Evolutionary conservation across 148 eudicot genomes (phyloP).

Genomic region (Persicaria tinctoria): DNA sequence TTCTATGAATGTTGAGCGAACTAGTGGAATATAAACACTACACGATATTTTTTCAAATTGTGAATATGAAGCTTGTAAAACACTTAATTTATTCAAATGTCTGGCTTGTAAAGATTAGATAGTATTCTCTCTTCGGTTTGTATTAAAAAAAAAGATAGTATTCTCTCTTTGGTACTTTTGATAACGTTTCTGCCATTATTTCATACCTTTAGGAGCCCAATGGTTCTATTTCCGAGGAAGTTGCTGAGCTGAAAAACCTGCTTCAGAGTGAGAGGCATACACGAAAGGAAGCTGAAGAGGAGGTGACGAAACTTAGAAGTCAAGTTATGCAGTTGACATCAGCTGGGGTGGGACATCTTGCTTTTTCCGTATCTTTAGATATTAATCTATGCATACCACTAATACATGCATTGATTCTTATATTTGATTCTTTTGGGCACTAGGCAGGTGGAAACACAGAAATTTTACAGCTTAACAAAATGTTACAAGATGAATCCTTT

Average conservation of each 20-base stretch:
- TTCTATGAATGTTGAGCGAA: neutral
- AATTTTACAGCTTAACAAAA: constrained; percentile 43
- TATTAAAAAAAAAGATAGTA: too few relatives aligned
- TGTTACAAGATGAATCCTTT: constrained; percentile 67
- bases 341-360: constrained; percentile 36
- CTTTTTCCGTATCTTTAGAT: neutral
- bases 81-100: neutral
- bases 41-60: neutral
- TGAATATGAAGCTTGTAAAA: neutral
- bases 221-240: constrained; percentile 39
- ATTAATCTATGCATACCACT: neutral
- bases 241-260: constrained; percentile 40
- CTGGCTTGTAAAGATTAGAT: neutral
- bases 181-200: constrained; percentile 10
- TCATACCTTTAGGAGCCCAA: constrained; percentile 27
- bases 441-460: constrained; percentile 69
- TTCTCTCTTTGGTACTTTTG: constrained; percentile 4
- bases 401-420: constrained; percentile 4
- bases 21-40: neutral
- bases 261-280: constrained; percentile 55
- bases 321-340: constrained; percentile 46
- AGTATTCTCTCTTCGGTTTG: neutral
- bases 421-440: constrained; percentile 21
- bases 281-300: constrained; percentile 74
- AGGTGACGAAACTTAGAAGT: constrained; percentile 48